Evolutionary conservation across 2,329 filamentous ascomycete genomes (phyloP).

Genomic region (Epicoccum nigrum): DNA sequence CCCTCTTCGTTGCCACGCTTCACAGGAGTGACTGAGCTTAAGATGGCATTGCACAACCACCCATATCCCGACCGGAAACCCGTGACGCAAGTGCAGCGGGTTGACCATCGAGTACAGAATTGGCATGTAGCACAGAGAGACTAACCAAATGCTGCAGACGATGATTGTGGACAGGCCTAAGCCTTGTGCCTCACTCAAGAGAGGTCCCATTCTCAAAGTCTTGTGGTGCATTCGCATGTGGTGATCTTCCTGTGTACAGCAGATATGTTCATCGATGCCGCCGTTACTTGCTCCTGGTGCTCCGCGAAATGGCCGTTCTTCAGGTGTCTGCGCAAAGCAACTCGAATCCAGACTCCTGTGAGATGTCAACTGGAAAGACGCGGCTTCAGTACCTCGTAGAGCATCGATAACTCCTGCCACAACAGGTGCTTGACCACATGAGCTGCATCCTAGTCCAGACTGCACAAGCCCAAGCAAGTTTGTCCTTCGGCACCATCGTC

Average conservation of each 20-base stretch:
- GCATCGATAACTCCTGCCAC: not conserved
- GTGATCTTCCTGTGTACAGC: not conserved
- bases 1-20: conserved; percentile 26
- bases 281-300: not conserved
- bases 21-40: conserved; percentile 3
- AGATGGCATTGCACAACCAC: conserved; percentile 1
- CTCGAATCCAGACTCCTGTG: conserved; percentile 9
- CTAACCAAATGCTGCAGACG: conserved; percentile 21
- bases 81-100: not conserved
- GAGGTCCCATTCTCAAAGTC: conserved; percentile 42
- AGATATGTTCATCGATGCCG: conserved; percentile 1
- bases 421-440: conserved; percentile 22
- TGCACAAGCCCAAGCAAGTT: conserved; percentile 26
- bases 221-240: conserved; percentile 5
- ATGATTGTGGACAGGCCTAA: conserved; percentile 46
- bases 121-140: conserved; percentile 1
- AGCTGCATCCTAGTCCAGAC: conserved; percentile 35
- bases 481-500: conserved; percentile 24
- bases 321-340: conserved; percentile 21
- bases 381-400: not conserved
- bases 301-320: conserved; percentile 16
- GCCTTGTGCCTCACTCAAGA: conserved; percentile 51
- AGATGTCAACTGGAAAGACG: conserved; percentile 28
- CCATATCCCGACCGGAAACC: conserved; percentile 30
- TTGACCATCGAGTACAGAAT: not conserved